Percentiles rank a stretch among this genome's conserved stretches.
phyloP scores from a whole-genome alignment of 306 rosid genomes.

The Alnus rubra region DNA sequence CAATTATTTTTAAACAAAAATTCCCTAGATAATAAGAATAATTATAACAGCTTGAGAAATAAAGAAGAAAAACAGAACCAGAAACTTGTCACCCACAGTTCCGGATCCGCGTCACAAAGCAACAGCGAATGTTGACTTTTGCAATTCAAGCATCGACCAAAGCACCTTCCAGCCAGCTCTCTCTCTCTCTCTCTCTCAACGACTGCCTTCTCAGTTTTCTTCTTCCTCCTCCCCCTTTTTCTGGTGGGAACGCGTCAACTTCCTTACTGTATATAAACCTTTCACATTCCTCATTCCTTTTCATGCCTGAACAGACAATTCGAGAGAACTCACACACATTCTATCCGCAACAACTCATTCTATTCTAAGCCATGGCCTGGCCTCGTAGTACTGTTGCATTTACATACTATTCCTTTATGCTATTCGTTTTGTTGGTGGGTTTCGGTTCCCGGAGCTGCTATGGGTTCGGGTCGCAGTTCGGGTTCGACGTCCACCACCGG shows the following conservation, averaged over 20 bases:
- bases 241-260: not conserved
- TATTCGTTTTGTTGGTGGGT: constrained; percentile 20
- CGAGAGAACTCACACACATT: not conserved
- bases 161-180: not conserved
- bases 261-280: not conserved
- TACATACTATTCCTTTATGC: not conserved
- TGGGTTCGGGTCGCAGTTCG: constrained; percentile 44
- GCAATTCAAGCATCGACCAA: constrained; percentile 9
- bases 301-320: not conserved
- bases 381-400: not conserved
- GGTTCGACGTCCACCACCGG: constrained; percentile 68
- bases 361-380: constrained; percentile 35
- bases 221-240: not conserved
- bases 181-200: not conserved
- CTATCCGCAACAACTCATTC: not conserved
- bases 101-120: no score
- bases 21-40: not conserved
- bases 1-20: not conserved
- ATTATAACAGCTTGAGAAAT: no score
- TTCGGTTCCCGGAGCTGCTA: constrained; percentile 30
- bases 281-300: not conserved
- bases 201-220: not conserved
- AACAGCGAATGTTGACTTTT: not conserved
- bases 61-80: no score
- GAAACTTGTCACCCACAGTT: no score